Evolutionary conservation across 805 yeast species (phyloP).

Genomic region (Torulaspora franciscae): DNA sequence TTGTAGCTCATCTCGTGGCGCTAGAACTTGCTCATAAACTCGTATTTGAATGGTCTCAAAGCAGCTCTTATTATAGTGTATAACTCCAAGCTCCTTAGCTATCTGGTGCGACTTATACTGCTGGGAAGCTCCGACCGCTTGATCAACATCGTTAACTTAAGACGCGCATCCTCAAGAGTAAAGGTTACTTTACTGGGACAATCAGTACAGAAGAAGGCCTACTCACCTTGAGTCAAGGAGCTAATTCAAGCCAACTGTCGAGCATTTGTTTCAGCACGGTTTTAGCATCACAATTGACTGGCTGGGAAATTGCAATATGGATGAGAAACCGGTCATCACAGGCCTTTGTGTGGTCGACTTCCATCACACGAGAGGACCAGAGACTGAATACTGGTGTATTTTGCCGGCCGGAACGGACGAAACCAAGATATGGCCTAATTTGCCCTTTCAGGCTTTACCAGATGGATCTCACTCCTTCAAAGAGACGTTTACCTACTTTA

Average conservation of each 20-base stretch:
- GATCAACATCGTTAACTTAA: too few relatives aligned
- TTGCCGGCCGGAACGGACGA: constrained; percentile 36
- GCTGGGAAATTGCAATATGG: constrained; percentile 3
- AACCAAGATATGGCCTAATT: constrained; percentile 63
- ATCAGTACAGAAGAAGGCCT: too few relatives aligned
- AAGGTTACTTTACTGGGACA: too few relatives aligned
- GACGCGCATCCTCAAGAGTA: too few relatives aligned
- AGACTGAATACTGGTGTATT: constrained; percentile 83
- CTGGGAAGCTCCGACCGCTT: too few relatives aligned
- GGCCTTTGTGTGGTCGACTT: constrained; percentile 90
- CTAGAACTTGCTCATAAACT: background rate
- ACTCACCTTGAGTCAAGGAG: too few relatives aligned
- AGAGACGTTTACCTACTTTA: constrained; percentile 89
- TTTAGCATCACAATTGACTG: background rate
- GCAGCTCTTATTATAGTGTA: too few relatives aligned
- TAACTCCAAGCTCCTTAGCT: too few relatives aligned
- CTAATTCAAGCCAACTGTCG: too few relatives aligned
- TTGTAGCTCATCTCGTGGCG: background rate
- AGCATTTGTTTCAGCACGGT: background rate
- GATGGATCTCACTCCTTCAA: constrained; percentile 94
- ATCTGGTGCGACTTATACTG: too few relatives aligned
- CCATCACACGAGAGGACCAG: constrained; percentile 92
- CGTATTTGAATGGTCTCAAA: too few relatives aligned
- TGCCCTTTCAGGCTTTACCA: constrained; percentile 93
- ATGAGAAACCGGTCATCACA: constrained; percentile 44